phyloP scores from a whole-genome alignment of 768 basidiomycete genomes.

The Mrakia hoshinonis region DNA sequence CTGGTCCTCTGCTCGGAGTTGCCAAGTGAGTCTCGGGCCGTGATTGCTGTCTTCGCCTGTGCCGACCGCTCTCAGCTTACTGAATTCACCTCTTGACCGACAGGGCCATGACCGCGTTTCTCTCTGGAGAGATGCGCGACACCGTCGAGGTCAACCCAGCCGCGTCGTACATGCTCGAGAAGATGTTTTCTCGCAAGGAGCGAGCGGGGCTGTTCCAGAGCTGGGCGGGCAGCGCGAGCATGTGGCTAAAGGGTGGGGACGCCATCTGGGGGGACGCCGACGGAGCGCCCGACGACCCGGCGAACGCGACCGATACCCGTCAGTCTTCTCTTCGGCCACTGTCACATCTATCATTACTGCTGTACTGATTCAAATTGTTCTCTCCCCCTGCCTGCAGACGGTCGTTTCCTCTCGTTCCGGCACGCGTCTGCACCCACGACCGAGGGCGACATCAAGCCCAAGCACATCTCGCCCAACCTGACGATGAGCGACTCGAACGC shows the following conservation, averaged over 20 bases:
- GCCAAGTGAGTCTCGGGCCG: slow-evolving; percentile 18
- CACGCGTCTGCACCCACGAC: slow-evolving; percentile 31
- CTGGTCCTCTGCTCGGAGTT: slow-evolving; percentile 62
- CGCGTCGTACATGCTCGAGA: slow-evolving; percentile 43
- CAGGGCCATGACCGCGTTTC: slow-evolving; percentile 89
- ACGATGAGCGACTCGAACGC: slow-evolving; percentile 62
- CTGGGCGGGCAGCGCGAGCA: slow-evolving; percentile 88
- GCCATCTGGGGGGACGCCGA: slow-evolving; percentile 69
- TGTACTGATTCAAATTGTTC: no score
- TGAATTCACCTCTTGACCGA: not conserved
- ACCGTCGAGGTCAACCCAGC: slow-evolving; percentile 43
- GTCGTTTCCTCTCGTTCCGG: slow-evolving; percentile 75
- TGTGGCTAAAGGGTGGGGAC: slow-evolving; percentile 78
- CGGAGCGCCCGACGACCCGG: slow-evolving; percentile 70
- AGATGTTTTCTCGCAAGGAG: slow-evolving; percentile 85
- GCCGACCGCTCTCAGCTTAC: not conserved
- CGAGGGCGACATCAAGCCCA: slow-evolving; percentile 31
- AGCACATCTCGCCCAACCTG: slow-evolving; percentile 51
- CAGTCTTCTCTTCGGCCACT: not conserved
- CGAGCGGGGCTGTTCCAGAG: slow-evolving; percentile 80
- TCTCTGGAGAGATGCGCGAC: slow-evolving; percentile 93
- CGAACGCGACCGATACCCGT: slow-evolving; percentile 47
- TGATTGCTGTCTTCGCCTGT: not conserved
- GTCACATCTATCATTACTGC: no score
- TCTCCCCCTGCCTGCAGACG: slow-evolving; percentile 43